These are phyloP conservation scores for Mucor ambiguus DNA, from an alignment of 371 early-diverging fungal species.

Conservation along the genomic window DNA sequence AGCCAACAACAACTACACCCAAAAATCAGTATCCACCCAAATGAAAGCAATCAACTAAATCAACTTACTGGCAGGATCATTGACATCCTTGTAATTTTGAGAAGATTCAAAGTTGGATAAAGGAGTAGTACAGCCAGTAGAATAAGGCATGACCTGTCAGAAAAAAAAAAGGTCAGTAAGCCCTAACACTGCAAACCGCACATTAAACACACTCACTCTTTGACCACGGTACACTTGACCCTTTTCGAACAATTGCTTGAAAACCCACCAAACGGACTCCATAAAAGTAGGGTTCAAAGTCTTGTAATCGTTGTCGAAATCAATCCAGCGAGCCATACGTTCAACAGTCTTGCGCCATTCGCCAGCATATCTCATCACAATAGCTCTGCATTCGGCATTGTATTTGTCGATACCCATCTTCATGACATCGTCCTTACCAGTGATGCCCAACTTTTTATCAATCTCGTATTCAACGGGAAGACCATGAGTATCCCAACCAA, in stretches of 20 bases:
- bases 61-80: constrained; percentile 88
- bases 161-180: neutral
- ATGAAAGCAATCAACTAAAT: neutral
- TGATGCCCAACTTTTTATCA: constrained; percentile 97
- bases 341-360: constrained; percentile 99
- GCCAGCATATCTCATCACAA: constrained; percentile 97
- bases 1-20: constrained; percentile 84
- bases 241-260: constrained; percentile 97
- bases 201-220: constrained; percentile 42
- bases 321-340: constrained; percentile 99
- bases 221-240: constrained; percentile 98
- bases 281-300: constrained; percentile 69
- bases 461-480: constrained; percentile 99
- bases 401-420: constrained; percentile 99
- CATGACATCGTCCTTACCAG: constrained; percentile 89
- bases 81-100: constrained; percentile 99
- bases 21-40: neutral
- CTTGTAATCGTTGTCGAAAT: constrained; percentile 99
- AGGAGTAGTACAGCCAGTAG: constrained; percentile 97
- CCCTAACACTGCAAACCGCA: neutral
- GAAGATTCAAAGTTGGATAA: constrained; percentile 99
- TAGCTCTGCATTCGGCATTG: constrained; percentile 98
- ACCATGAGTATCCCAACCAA: constrained; percentile 99
- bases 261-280: constrained; percentile 91
- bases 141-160: constrained; percentile 97